Evolutionary conservation across 352 stramenopile genomes (phyloP).

Genomic region (Phytophthora pisi): DNA sequence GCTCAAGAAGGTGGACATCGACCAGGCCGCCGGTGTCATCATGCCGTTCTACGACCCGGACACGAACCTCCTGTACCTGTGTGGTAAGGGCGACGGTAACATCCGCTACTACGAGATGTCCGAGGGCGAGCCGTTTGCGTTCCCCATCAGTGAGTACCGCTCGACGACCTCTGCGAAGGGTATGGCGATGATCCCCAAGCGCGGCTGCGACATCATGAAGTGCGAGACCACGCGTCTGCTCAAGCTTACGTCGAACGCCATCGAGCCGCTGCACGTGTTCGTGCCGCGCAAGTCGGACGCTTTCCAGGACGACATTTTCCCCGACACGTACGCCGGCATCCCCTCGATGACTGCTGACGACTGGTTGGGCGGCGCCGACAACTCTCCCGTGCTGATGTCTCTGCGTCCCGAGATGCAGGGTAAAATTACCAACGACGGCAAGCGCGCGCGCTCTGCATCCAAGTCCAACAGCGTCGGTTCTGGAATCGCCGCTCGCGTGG

Average conservation of each 20-base stretch:
- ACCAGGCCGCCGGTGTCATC: constrained; percentile 98
- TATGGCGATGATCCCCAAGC: constrained; percentile 99
- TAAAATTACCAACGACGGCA: constrained; percentile 88
- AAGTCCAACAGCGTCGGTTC: constrained; percentile 44
- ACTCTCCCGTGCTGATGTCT: constrained; percentile 92
- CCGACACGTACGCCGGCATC: constrained; percentile 94
- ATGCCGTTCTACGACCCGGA: constrained; percentile 99
- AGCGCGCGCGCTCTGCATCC: constrained; percentile 64
- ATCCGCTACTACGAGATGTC: constrained; percentile 99
- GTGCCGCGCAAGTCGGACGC: constrained; percentile 99
- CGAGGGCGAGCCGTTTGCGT: constrained; percentile 93
- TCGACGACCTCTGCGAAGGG: constrained; percentile 96
- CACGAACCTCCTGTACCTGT: constrained; percentile 98
- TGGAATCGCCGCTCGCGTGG: constrained; percentile 48
- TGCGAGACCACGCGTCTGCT: constrained; percentile 97
- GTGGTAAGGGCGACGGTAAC: constrained; percentile 98
- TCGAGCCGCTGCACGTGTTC: constrained; percentile 96
- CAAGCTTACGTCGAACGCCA: constrained; percentile 96
- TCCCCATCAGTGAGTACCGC: constrained; percentile 95
- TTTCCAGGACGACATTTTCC: constrained; percentile 99
- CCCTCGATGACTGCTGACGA: constrained; percentile 96
- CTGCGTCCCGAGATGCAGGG: constrained; percentile 91
- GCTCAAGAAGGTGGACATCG: constrained; percentile 95
- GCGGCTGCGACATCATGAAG: constrained; percentile 97
- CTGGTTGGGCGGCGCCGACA: constrained; percentile 95